Evolutionary conservation across 768 basidiomycete genomes (phyloP), one percentile per base, ranked within the genome.

Genomic region (Tephrocybe rancida): DNA sequence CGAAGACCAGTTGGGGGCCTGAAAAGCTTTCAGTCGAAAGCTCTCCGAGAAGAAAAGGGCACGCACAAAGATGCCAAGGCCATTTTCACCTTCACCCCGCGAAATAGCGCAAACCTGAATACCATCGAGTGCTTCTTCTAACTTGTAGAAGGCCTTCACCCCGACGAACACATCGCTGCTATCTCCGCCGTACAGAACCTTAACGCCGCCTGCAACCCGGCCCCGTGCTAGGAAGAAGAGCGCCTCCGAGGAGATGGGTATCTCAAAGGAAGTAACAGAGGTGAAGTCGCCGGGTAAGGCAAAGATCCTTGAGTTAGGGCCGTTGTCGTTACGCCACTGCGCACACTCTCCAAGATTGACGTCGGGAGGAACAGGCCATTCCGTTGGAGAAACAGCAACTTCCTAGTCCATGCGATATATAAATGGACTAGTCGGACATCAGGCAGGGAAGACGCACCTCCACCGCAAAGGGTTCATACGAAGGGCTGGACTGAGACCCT

Each of bases 61-160:
- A 63, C 51, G 21, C 37, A 75, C 73, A 37, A 73, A 71, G 29
- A 75, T 62, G 3, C 73, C 73, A 43, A 73, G 63, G 24, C 73
- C 73, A 14, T 64, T 61, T 42, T 69, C 64, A 9, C 61, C 66
- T 1, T 61, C 61, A 0, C 50, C 53, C 8, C 64, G 62, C 8
- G 41, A 55, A 14, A 70, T 29, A 27, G 57, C 46, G 53, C 73
- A 75, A 2, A 62, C 69, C 37, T 67, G 63, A 2, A 65, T 54
- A 25, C 48, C 29, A 18, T 67, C 62, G 10, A 65, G 53, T 14
- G 59, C 44, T 16, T 66, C 46, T 27, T 64, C 48, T 3, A 47
- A 44, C 29, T 56, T 57, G 51, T 70, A 70, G 16, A 42, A 52
- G 2, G 68, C 65, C 8, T 51, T 32, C 22, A 73, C 61, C 3